Evolutionary conservation across 768 basidiomycete species (phyloP).

Genomic region (Hygrophorus pudorinus): DNA sequence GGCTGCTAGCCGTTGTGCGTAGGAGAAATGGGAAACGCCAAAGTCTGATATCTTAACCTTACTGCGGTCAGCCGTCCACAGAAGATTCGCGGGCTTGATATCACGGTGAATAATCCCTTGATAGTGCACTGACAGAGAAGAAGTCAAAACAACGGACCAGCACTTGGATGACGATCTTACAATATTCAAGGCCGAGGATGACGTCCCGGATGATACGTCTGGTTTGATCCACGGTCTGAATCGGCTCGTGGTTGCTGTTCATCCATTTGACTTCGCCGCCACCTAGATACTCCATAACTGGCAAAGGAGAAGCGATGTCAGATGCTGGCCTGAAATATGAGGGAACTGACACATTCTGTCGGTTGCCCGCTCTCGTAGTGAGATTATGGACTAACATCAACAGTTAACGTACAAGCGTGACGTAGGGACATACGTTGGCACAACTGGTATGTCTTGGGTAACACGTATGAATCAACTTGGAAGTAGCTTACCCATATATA

Average conservation of each 20-base stretch:
- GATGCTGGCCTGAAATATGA: background rate
- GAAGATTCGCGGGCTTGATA: slow-evolving; percentile 96
- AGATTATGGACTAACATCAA: background rate
- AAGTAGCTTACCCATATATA: slow-evolving; percentile 81
- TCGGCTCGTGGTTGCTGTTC: slow-evolving; percentile 49
- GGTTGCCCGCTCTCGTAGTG: background rate
- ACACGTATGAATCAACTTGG: background rate
- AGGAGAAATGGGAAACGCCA: slow-evolving; percentile 93
- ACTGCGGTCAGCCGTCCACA: slow-evolving; percentile 79
- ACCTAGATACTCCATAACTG: slow-evolving; percentile 94
- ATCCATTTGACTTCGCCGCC: slow-evolving; percentile 95
- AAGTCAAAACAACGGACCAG: background rate
- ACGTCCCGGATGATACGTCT: slow-evolving; percentile 87
- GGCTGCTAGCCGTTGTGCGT: slow-evolving; percentile 70
- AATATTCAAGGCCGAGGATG: slow-evolving; percentile 88
- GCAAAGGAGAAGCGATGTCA: background rate
- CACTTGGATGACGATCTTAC: slow-evolving; percentile 39
- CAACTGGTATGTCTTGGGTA: no score
- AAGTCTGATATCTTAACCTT: slow-evolving; percentile 98
- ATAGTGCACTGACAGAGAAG: slow-evolving; percentile 64
- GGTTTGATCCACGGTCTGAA: slow-evolving; percentile 76
- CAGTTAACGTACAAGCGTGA: no score
- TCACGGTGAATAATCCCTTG: slow-evolving; percentile 99
- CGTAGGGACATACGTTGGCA: no score
- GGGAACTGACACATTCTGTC: background rate